phyloP scores from a whole-genome alignment of 345 rosid species.

The Cochlearia excelsa region DNA sequence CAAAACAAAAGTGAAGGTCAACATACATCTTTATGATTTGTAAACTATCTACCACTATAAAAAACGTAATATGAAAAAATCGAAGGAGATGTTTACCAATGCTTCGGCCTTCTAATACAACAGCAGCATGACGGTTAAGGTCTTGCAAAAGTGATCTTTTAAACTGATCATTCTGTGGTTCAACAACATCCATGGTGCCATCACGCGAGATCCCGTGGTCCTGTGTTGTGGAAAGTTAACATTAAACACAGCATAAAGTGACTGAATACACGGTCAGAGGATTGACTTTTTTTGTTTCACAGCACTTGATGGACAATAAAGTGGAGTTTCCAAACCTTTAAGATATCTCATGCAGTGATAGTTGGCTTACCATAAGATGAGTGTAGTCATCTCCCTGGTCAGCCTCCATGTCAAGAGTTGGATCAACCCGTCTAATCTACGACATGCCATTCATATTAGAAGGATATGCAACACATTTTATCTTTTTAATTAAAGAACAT shows the following conservation, averaged over 20 bases:
- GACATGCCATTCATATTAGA: constrained; percentile 23
- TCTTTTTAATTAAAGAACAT: constrained; percentile 1
- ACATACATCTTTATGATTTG: constrained; percentile 5
- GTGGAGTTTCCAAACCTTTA: no score
- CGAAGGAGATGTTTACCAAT: constrained; percentile 46
- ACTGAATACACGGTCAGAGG: no score
- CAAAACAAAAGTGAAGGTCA: constrained; percentile 4
- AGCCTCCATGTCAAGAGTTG: constrained; percentile 93
- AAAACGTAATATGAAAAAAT: neutral
- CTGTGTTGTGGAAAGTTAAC: constrained; percentile 32
- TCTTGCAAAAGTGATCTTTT: constrained; percentile 73
- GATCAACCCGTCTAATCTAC: constrained; percentile 91
- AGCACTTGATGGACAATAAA: no score
- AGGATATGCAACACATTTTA: neutral
- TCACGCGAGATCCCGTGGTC: constrained; percentile 79
- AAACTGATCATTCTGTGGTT: constrained; percentile 52
- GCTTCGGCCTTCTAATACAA: constrained; percentile 83
- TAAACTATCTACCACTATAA: constrained; percentile 5
- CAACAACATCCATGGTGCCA: constrained; percentile 53
- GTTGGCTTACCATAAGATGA: constrained; percentile 66
- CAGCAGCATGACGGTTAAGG: constrained; percentile 85
- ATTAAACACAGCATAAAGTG: neutral
- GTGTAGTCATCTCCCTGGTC: constrained; percentile 94
- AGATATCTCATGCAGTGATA: neutral
- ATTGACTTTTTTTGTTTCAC: no score